Percentiles rank a stretch among this genome's conserved stretches.
Conservation (phyloP, 768 basidiomycete species). For the Erythrobasidium yunnanense region DNA sequence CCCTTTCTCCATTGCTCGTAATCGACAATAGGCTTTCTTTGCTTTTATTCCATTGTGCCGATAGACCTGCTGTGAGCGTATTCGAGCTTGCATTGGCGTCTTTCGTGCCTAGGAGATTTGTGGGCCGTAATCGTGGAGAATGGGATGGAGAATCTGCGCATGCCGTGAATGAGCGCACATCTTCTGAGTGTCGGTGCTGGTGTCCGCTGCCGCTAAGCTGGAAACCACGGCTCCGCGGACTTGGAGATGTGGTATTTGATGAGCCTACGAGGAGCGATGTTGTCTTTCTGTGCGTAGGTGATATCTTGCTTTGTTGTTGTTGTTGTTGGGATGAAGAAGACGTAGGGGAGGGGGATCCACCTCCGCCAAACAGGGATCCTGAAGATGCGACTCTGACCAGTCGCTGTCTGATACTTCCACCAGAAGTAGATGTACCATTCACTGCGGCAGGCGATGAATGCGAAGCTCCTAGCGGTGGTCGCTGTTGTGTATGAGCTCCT, state of each 20-base stretch:
- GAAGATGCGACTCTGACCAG: slow-evolving; percentile 19
- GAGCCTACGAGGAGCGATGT: background rate
- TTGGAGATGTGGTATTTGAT: background rate
- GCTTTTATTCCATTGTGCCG: background rate
- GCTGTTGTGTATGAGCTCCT: background rate
- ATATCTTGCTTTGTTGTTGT: background rate
- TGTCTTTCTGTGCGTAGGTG: slow-evolving; percentile 4
- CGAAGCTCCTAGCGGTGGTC: background rate
- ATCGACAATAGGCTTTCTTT: too few species aligned
- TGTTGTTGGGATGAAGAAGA: background rate
- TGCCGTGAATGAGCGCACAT: background rate
- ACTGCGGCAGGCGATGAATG: background rate
- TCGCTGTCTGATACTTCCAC: background rate
- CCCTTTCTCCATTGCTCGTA: background rate
- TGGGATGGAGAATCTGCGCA: too few species aligned
- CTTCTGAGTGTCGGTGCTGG: background rate
- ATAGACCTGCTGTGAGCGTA: background rate
- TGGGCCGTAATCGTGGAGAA: too few species aligned
- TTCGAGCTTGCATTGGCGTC: background rate
- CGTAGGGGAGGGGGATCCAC: background rate
- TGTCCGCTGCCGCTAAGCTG: background rate
- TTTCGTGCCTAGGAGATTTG: too few species aligned
- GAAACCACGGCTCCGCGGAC: background rate
- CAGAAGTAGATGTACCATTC: background rate
- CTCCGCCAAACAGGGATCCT: slow-evolving; percentile 5